Evolutionary conservation across 768 basidiomycete species (phyloP), one percentile per base, ranked within the genome.

Genomic region (Lentinula raphanica): DNA sequence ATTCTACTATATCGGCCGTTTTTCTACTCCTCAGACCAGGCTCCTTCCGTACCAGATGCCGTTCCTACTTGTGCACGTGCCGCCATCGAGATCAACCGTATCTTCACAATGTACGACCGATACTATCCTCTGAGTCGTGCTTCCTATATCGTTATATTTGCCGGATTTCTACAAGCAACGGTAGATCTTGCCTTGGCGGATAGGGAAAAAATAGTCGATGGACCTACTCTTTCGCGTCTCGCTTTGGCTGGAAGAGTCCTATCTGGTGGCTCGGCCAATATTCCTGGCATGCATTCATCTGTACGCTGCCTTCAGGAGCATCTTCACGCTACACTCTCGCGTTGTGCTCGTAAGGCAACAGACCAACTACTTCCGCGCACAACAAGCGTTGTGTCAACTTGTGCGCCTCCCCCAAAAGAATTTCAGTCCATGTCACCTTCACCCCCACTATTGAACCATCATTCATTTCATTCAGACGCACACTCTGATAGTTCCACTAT

Each of bases 1-100:
- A 59, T 59, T 21, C 32, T 59, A 21, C 38, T 59, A 12, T 59
- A 54, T 32, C 58, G 58, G 21, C 58, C 58, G 7, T 59, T 59
- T 31, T 59, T 45, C 23, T 42, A 58, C 27, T 51, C 49, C 13
- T 50, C 58, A 9, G 54, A 45, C 15, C 27, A 46, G n/a, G 35
- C 46, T 36, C 28, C 56, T 28, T 46, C 46, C 27, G 46, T 59
- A 21, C 28, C 27, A 25, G 23, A 59, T 15, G 58, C 58, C 11
- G 36, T 44, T 21, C 21, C 54, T 13, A 49, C 53, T n/a, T 59
- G 58, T 27, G 51, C 45, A 28, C 58, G 46, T 28, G 44, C 51
- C 28, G 58, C 58, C 21, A 46, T 36, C 27, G 58, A 59, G 23
- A 59, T 59, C 44, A 36, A 48, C 29, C 15, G 19, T 19, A 54